These are phyloP conservation scores for Arthrobotrys iridis DNA, from an alignment of 2,329 filamentous ascomycete species.

Conservation along the genomic window DNA sequence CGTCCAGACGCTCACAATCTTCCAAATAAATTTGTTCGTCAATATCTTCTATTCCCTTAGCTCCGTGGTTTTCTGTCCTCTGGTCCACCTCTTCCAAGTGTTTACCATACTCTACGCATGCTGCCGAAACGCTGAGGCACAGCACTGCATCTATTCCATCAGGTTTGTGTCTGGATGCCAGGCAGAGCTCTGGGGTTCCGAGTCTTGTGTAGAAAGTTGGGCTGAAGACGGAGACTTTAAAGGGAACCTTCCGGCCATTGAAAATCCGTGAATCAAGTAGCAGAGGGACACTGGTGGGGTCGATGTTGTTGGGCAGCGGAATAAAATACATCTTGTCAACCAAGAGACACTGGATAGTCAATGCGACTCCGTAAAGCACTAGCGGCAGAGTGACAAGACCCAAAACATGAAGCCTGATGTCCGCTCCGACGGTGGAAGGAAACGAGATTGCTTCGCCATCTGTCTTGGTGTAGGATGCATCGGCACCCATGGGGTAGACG, in stretches of 20 bases:
- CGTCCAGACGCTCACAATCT: no score
- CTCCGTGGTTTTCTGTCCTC: no score
- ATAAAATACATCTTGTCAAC: slow-evolving; percentile 2
- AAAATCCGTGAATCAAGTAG: neutral
- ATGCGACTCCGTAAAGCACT: neutral
- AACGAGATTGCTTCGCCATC: neutral
- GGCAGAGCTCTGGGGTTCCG: neutral
- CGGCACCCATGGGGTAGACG: neutral
- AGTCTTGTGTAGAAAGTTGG: neutral
- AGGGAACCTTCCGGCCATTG: neutral
- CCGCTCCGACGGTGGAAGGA: neutral
- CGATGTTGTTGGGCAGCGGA: neutral
- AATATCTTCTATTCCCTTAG: no score
- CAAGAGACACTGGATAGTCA: neutral
- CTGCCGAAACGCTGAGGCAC: neutral
- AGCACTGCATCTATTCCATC: neutral
- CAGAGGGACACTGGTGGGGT: neutral
- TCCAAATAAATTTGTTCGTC: no score
- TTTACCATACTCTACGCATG: neutral
- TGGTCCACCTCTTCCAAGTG: neutral
- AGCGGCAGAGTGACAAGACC: neutral
- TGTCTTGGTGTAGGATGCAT: neutral
- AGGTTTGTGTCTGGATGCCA: neutral
- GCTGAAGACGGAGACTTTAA: neutral
- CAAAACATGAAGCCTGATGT: neutral